Base-by-base conservation (phyloP, 495 filamentous ascomycete genomes). In the Neurospora sp. region DNA sequence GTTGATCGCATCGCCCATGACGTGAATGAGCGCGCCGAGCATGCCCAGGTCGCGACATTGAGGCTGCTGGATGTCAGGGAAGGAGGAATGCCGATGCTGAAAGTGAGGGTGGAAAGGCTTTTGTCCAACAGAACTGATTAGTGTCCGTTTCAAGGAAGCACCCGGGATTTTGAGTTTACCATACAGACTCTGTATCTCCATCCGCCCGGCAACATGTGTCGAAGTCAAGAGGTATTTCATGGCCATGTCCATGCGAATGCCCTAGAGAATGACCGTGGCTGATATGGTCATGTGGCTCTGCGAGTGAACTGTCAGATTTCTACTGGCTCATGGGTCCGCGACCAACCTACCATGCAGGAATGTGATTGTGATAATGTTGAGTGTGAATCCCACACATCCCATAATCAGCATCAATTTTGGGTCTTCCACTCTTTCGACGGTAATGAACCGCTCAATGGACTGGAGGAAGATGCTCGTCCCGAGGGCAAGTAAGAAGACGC, bases 401-500 rank as follows among this genome's bases (percentile, higher is more conserved):
- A 97, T 92, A 59, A 92, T 91, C 45, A 94, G 87, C 13, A 97
- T 89, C 7, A 97, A 82, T 74, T 88, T 88, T 0, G 94, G 92
- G 62, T 94, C 89, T 42, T 89, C 86, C 70, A 98, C 72, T 78
- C 79, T 78, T 71, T 83, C 75, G 34, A 85, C 69, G 5, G 78
- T 77, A 43, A 97, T 88, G 78, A 98, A 91, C 76, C 95, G 86
- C 82, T 97, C 93, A 72, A 97, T 90, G 3, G 95, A 93, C 76
- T 98, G 94, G 45, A 98, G 84, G 79, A 97, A 93, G 78, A 98
- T 97, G 71, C 94, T 94, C 72, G 97, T 78, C 73, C 94, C 97
- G 8, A 98, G 85, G 0, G 94, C 94, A 70, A 98, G 88, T 71
- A 98, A 87, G 80, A 98, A 97, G n/a, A 96, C 92, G 38, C 95